Evolutionary conservation across 805 yeast genomes (phyloP), one percentile per base, ranked within the genome.

Genomic region (Grigorovia yakushimaensis): DNA sequence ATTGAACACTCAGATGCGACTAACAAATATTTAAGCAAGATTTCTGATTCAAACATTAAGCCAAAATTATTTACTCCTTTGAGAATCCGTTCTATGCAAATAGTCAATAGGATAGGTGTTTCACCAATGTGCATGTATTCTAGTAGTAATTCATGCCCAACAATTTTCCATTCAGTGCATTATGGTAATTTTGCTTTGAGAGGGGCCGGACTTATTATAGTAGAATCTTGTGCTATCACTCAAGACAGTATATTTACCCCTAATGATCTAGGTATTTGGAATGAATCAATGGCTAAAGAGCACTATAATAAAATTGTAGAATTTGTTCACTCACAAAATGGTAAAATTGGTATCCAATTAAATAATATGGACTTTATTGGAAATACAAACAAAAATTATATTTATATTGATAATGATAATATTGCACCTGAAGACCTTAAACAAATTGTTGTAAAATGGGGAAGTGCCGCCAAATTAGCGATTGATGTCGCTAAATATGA

Each of bases 91-190:
- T 62, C 59, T n/a, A 42, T 71, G 44, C 58, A 62, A 1, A 57
- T 79, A 19, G 70, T 67, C 13, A 79, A 79, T 58, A 65, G 84
- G 50, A 57, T 77, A 24, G 79, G 79, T 44, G 77, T 78, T 19
- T 70, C 81, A 0, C 81, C 81, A 42, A 74, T 77, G 79, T 73
- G 80, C 56, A 72, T 67, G 43, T 77, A 76, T 57, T 70, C 79
- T 5, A 70, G 74, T 2, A 52, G 58, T 2, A 61, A 74, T 43
- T 72, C 72, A 2, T 57, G 60, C 15, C 67, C 71, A 0, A 77
- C 74, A 0, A 71, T 66, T 17, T 77, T 69, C 62, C 81, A 78
- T 52, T 50, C 68, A 18, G 66, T 69, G 7, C 80, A 78, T 52
- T 74, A 78, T 52, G 78, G 78, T 4, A 57, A 70, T 0, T 63